phyloP scores from a whole-genome alignment of 495 filamentous ascomycete genomes.

The Podospora comata region DNA sequence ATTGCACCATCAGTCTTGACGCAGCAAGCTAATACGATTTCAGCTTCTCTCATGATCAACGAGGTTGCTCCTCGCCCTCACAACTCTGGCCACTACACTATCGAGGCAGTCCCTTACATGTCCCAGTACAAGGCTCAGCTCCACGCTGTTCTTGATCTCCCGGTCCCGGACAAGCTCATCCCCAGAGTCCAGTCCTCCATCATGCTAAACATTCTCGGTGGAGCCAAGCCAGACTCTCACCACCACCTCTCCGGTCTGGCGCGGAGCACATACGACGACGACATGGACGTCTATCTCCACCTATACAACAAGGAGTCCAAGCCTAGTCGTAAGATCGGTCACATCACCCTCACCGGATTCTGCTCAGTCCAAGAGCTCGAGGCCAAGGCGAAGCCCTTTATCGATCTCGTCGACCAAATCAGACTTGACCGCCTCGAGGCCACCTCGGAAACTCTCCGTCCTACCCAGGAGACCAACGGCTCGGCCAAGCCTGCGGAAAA shows the following conservation, averaged over 20 bases:
- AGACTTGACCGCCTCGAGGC: conserved; percentile 52
- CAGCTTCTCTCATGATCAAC: conserved; percentile 68
- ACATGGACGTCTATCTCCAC: conserved; percentile 59
- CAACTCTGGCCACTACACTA: conserved; percentile 96
- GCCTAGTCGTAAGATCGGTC: conserved; percentile 90
- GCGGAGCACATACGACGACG: conserved; percentile 53
- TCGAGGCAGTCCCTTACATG: conserved; percentile 79
- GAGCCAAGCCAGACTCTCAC: conserved; percentile 66
- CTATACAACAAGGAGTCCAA: conserved; percentile 89
- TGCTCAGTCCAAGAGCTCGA: conserved; percentile 70
- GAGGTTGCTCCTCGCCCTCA: conserved; percentile 95
- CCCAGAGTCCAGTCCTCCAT: conserved; percentile 63
- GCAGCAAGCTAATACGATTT: not conserved
- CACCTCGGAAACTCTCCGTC: conserved; percentile 26
- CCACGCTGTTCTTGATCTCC: conserved; percentile 76
- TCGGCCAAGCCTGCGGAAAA: not conserved
- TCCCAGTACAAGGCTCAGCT: conserved; percentile 93
- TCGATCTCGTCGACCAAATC: conserved; percentile 62
- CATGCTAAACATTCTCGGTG: conserved; percentile 97
- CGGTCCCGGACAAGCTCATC: conserved; percentile 60
- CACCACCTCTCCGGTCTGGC: conserved; percentile 62
- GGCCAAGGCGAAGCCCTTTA: conserved; percentile 61
- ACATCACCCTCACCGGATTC: conserved; percentile 71
- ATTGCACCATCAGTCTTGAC: not conserved
- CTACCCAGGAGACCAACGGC: conserved; percentile 21